phyloP scores from a whole-genome alignment of 2,329 filamentous ascomycete species.

The Westerdykella aurantiaca region DNA sequence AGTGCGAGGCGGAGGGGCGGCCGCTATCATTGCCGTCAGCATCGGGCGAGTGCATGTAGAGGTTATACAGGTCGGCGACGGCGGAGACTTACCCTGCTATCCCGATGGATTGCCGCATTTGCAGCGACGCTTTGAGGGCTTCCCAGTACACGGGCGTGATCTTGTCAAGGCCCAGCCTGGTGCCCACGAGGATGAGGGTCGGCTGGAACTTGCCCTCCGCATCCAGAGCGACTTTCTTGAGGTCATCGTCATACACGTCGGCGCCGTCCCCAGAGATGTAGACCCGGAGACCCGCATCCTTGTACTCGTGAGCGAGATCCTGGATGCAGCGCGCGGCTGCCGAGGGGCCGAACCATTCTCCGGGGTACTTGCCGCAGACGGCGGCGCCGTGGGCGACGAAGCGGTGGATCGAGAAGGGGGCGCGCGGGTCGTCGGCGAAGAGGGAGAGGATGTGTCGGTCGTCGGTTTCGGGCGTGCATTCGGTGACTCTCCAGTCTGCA shows the following conservation, averaged over 20 bases:
- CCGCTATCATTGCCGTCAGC: conserved; percentile 52
- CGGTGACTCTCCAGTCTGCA: conserved; percentile 68
- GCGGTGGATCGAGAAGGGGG: conserved; percentile 89
- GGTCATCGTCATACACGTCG: conserved; percentile 87
- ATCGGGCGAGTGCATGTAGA: conserved; percentile 2
- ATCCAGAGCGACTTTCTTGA: conserved; percentile 69
- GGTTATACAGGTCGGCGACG: background rate
- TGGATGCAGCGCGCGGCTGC: conserved; percentile 91
- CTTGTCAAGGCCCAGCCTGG: conserved; percentile 85
- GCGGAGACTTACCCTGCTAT: conserved; percentile 71
- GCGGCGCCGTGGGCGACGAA: conserved; percentile 85
- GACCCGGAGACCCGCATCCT: conserved; percentile 62
- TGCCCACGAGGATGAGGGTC: conserved; percentile 82
- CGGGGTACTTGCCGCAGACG: conserved; percentile 88
- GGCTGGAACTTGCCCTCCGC: conserved; percentile 65
- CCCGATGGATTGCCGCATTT: conserved; percentile 88
- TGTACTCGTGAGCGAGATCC: conserved; percentile 64
- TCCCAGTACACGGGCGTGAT: conserved; percentile 94
- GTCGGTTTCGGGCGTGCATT: conserved; percentile 43
- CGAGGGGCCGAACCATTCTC: conserved; percentile 98
- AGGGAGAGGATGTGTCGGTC: conserved; percentile 69
- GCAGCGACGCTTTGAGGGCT: conserved; percentile 75
- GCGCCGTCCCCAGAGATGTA: conserved; percentile 87
- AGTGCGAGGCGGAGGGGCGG: conserved; percentile 82
- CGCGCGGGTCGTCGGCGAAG: conserved; percentile 80